Conservation (phyloP, 192 early-diverging fungal genomes). For the Coemansia sp. region DNA sequence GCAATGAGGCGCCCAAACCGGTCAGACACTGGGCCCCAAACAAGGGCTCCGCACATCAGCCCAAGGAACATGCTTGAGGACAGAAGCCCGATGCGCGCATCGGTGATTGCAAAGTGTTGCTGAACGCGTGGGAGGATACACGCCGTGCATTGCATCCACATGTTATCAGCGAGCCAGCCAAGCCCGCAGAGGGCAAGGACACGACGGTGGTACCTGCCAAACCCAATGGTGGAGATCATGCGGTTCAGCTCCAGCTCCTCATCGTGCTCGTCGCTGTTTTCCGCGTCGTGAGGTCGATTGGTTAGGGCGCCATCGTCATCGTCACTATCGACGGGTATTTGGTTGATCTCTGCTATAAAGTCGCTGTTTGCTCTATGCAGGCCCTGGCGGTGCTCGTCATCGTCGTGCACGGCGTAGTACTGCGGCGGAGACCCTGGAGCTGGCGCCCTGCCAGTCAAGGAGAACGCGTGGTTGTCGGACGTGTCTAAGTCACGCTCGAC, state of each 20-base stretch:
- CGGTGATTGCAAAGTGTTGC: constrained; percentile 67
- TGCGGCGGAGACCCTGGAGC: constrained; percentile 1
- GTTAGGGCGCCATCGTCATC: background rate
- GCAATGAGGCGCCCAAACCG: constrained; percentile 69
- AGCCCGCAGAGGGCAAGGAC: constrained; percentile 69
- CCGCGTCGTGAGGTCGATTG: background rate
- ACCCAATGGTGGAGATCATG: constrained; percentile 69
- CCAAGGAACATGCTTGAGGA: constrained; percentile 73
- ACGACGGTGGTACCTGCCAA: constrained; percentile 65
- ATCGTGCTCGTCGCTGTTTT: constrained; percentile 20
- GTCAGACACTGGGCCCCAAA: constrained; percentile 80
- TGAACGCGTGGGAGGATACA: constrained; percentile 74
- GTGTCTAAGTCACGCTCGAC: background rate
- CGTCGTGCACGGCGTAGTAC: background rate
- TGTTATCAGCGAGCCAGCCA: constrained; percentile 88
- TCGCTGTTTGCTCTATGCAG: constrained; percentile 5
- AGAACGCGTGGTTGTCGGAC: background rate
- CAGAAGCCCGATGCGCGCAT: constrained; percentile 65
- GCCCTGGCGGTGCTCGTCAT: background rate
- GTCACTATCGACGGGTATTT: background rate
- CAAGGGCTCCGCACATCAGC: constrained; percentile 77
- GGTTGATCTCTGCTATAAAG: constrained; percentile 12
- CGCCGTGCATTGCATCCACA: constrained; percentile 68
- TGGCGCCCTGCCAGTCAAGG: background rate
- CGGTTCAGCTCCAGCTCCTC: constrained; percentile 57